A percentile compares a stretch with the other conserved stretches of the same genome.
Evolutionary conservation across 805 yeast species (phyloP).

Genomic region (Candida michaelii): DNA sequence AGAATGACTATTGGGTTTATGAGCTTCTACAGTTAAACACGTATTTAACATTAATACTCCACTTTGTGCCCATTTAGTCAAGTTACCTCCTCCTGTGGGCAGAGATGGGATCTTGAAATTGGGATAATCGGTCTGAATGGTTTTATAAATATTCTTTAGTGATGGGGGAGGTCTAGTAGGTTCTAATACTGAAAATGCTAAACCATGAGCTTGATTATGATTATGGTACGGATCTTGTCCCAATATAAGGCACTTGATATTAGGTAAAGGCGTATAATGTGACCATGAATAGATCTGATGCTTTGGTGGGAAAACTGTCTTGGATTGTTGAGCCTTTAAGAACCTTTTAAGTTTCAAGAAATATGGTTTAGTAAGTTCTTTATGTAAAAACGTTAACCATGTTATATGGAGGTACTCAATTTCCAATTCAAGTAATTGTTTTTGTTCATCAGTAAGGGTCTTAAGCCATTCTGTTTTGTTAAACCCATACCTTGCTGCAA

Average conservation of each 20-base stretch:
- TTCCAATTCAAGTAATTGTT: slow-evolving; percentile 60
- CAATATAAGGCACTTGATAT: slow-evolving; percentile 73
- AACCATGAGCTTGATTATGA: slow-evolving; percentile 89
- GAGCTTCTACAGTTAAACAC: slow-evolving; percentile 87
- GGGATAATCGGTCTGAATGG: slow-evolving; percentile 62
- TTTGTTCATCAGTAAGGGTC: slow-evolving; percentile 47
- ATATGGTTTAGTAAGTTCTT: slow-evolving; percentile 81
- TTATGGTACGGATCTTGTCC: slow-evolving; percentile 99
- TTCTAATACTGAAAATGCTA: slow-evolving; percentile 87
- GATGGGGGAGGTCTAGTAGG: slow-evolving; percentile 85
- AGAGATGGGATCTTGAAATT: slow-evolving; percentile 59
- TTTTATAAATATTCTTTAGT: slow-evolving; percentile 80
- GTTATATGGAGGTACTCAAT: slow-evolving; percentile 66
- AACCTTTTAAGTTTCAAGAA: slow-evolving; percentile 72
- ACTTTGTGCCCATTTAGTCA: slow-evolving; percentile 80
- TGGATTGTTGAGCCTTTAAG: slow-evolving; percentile 42
- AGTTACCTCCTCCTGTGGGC: slow-evolving; percentile 53
- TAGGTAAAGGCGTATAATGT: slow-evolving; percentile 70
- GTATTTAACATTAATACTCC: slow-evolving; percentile 90
- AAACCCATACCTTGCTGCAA: slow-evolving; percentile 28
- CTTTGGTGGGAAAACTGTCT: slow-evolving; percentile 76
- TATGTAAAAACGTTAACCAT: slow-evolving; percentile 72
- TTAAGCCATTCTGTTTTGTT: slow-evolving; percentile 54
- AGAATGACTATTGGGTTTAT: slow-evolving; percentile 90
- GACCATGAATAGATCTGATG: slow-evolving; percentile 89